Evolutionary conservation across 2,329 filamentous ascomycete species (phyloP), one percentile per base, ranked within the genome.

Genomic region (Exophiala xenobiotica): DNA sequence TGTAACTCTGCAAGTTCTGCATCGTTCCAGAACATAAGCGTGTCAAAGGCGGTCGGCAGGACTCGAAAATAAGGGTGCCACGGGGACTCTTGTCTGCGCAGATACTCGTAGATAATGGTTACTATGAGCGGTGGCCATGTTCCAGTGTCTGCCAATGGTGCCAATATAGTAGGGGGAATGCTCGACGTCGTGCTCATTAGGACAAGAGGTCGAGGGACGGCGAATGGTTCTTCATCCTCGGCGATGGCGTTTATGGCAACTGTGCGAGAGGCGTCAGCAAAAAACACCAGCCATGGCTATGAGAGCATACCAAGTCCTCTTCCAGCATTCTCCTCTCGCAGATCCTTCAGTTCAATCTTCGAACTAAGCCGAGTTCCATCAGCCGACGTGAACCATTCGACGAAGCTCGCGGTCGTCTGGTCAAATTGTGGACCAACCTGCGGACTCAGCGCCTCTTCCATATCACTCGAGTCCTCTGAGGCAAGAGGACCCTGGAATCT

Each of bases 11-110:
- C 70, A 2, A 96, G 75, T 67, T 96, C 90, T 1, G 74, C 71
- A 0, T 78, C 73, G 1, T 79, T 74, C 91, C 91, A 96, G 71
- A 91, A 96, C 87, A 96, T 96, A 58, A 92, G 79, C 2, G 89
- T 95, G 67, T 93, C 82, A 64, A 96, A 96, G 46, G 66, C 65
- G 16, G 53, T 53, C 2, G 90, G 90, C 4, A 96, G 76, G 16
- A 95, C 75, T 51, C 83, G 78, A 59, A 95, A 83, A 68, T 96
- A 96, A 0, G 83, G 77, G 58, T 82, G 81, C 90, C 90, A 96
- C 6, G 70, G 72, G 1, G 90, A 95, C 1, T 70, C 54, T 62
- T 73, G 43, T 68, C 83, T 74, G 43, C 73, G 67, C 68, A 83
- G 77, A 55, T 77, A 75, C 71, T 96, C 90, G 69, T 89, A 88